A percentile compares a stretch with the other conserved stretches of the same genome.
Conservation (phyloP, 805 yeast genomes). For the Starmera caribaea region DNA sequence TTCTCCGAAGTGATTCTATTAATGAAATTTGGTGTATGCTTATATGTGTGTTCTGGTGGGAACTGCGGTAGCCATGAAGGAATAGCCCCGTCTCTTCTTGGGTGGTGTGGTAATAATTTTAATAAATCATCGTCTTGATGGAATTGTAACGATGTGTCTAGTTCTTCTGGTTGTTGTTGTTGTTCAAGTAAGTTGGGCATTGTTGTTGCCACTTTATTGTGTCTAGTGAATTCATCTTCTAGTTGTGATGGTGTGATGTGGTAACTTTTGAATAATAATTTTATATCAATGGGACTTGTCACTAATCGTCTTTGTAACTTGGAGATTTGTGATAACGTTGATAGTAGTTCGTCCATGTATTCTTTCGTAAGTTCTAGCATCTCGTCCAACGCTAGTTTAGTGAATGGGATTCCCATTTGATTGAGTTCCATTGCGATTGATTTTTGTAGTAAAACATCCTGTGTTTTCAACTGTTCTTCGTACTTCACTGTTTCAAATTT, state of each 20-base stretch:
- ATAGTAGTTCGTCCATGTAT: slow-evolving; percentile 29
- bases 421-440: no score
- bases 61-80: slow-evolving; percentile 78
- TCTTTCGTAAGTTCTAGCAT: slow-evolving; percentile 24
- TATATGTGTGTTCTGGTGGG: slow-evolving; percentile 92
- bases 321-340: slow-evolving; percentile 37
- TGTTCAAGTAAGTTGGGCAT: not conserved
- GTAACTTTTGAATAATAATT: slow-evolving; percentile 33
- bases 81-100: slow-evolving; percentile 33
- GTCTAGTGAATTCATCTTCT: slow-evolving; percentile 23
- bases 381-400: slow-evolving; percentile 13
- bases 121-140: slow-evolving; percentile 41
- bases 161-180: slow-evolving; percentile 3
- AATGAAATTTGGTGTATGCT: slow-evolving; percentile 62
- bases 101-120: slow-evolving; percentile 44
- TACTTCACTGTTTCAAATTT: no score
- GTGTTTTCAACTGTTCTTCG: no score
- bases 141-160: slow-evolving; percentile 13
- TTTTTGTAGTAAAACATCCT: no score
- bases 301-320: slow-evolving; percentile 50
- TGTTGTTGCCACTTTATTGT: slow-evolving; percentile 7
- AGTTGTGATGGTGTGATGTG: slow-evolving; percentile 31
- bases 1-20: slow-evolving; percentile 60
- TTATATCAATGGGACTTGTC: slow-evolving; percentile 45
- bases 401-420: no score